A percentile compares a stretch with the other conserved stretches of the same genome.
phyloP scores from a whole-genome alignment of 164 flowering plant genomes.

The Nymphaea thermarum region DNA sequence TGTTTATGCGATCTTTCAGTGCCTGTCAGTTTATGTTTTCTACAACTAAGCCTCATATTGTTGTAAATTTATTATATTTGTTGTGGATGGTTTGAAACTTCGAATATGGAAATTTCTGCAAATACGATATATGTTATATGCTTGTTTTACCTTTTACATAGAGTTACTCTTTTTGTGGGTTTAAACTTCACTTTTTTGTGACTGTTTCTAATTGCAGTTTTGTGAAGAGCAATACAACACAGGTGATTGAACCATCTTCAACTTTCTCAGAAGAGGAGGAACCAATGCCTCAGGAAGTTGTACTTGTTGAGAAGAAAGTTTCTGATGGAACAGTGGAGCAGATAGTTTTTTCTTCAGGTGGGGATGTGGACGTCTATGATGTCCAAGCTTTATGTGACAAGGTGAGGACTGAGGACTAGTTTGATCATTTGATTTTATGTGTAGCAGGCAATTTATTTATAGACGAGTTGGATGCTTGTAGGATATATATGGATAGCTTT shows the following conservation, averaged over 20 bases:
- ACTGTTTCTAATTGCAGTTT: slow-evolving; percentile 31
- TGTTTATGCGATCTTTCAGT: no score
- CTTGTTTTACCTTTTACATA: background rate
- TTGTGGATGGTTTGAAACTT: no score
- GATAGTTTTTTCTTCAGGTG: slow-evolving; percentile 83
- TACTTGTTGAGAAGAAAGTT: slow-evolving; percentile 59
- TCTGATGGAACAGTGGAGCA: slow-evolving; percentile 70
- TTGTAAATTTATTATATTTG: no score
- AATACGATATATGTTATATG: no score
- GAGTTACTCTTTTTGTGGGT: no score
- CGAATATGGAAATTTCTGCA: no score
- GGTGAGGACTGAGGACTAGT: slow-evolving; percentile 24
- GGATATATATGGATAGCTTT: no score
- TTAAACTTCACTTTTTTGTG: background rate
- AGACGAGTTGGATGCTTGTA: no score
- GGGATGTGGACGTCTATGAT: slow-evolving; percentile 72
- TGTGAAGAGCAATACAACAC: slow-evolving; percentile 42
- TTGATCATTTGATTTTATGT: no score
- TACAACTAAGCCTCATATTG: no score
- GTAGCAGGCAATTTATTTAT: no score
- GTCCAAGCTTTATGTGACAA: slow-evolving; percentile 82
- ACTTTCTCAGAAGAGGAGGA: slow-evolving; percentile 36
- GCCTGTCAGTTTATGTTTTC: no score
- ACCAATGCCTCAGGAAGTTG: slow-evolving; percentile 58
- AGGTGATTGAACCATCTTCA: slow-evolving; percentile 59